Base-by-base conservation (phyloP, 2,329 filamentous ascomycete genomes). In the Pseudogymnoascus sp. region DNA sequence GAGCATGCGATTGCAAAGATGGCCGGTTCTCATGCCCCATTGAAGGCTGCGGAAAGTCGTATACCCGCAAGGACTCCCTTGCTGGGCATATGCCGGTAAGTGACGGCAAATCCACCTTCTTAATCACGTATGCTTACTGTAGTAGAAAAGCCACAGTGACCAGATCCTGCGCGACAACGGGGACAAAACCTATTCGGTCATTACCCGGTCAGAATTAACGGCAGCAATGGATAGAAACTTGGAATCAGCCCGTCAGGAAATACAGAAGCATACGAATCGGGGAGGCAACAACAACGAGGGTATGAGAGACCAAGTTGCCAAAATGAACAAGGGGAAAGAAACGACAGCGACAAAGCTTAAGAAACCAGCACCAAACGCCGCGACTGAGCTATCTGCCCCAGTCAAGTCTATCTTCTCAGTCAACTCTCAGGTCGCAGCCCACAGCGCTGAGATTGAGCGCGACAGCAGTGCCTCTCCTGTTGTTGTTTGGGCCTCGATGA, bases 11-110 rank as follows among this genome's bases (percentile, higher is more conserved):
- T 6, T 16, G n/a, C 28, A 21, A 56, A 34, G 3, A 36, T 1
- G 50, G 50, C 10, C 50, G 50, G 28, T 12, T 56, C 11, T 7
- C 10, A 21, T 56, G 50, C 28, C 50, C 50, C 50, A 34, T 56
- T 36, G 50, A 34, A 56, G 50, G 50, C 3, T 56, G 50, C 50
- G 16, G 11, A 56, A 56, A 56, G 50, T 56, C 50, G 14, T 56
- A 56, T 56, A 56, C 50, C 7, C 50, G 50, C 50, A 56, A 56
- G 50, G 50, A 56, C 28, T 56, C 50, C 28, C 50, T 56, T 12
- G 2, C 28, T 21, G 50, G 50, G 28, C 50, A 56, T 36, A 21
- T 56, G 50, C 16, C 50, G 4, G 50, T 56, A 56, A 36, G 50
- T 56, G 12, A 16, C 50, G 5, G 50, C n/a, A n/a, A 7, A 56